phyloP scores from a whole-genome alignment of 257 asterid genomes.

The Solanum tarapatanum region DNA sequence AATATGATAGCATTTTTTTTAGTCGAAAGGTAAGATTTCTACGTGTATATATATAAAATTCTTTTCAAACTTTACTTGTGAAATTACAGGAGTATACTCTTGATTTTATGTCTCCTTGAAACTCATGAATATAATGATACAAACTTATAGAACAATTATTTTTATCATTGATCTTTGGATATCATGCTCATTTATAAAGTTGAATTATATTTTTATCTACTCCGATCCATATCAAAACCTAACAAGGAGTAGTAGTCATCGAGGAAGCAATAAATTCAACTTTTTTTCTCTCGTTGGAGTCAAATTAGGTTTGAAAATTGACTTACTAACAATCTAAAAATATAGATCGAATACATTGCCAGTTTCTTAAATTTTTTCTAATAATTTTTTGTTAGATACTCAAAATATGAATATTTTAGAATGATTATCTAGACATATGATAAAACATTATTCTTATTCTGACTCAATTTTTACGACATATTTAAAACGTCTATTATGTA shows the following conservation, averaged over 20 bases:
- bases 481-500: background rate
- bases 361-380: background rate
- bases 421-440: background rate
- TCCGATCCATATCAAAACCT: background rate
- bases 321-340: background rate
- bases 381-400: background rate
- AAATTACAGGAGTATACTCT: too few species aligned
- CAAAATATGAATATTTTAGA: background rate
- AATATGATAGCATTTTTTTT: background rate
- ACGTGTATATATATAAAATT: too few species aligned
- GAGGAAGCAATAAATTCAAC: background rate
- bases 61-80: background rate
- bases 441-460: background rate
- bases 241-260: background rate
- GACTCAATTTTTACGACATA: accelerated
- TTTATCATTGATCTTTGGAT: background rate
- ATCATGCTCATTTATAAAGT: background rate
- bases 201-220: background rate
- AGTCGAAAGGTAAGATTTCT: background rate
- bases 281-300: background rate
- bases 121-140: too few species aligned
- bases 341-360: background rate
- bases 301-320: background rate
- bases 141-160: background rate
- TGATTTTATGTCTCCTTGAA: background rate